A percentile compares a stretch with the other conserved stretches of the same genome.
Evolutionary conservation across 78 protist genomes (phyloP).

Genomic region (Bodo saltans): DNA sequence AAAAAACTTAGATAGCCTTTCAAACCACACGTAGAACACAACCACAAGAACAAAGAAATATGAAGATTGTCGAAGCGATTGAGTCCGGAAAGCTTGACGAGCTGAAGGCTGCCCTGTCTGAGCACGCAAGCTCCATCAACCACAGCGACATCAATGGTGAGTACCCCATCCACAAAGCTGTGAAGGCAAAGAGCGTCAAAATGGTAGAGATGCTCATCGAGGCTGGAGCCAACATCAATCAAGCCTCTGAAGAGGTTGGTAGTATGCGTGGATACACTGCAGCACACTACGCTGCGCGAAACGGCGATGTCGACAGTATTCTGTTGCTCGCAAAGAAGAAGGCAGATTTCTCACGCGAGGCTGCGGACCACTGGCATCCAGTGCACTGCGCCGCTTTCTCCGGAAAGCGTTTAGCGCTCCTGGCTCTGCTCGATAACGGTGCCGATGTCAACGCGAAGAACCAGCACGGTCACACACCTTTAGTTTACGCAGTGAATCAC

Average conservation of each 20-base stretch:
- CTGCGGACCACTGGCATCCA: slow-evolving; percentile 11
- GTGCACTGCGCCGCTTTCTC: slow-evolving; percentile 16
- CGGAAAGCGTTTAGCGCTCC: not conserved
- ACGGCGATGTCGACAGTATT: not conserved
- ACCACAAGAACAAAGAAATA: not conserved
- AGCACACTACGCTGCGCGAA: not conserved
- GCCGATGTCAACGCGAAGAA: slow-evolving; percentile 4
- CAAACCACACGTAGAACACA: not conserved
- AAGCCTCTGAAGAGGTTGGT: not conserved
- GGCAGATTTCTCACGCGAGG: not conserved
- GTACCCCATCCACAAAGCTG: slow-evolving; percentile 1
- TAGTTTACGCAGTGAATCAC: not conserved
- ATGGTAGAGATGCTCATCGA: not conserved
- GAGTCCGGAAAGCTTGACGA: not conserved
- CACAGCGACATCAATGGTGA: slow-evolving; percentile 10
- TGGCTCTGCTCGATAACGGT: not conserved
- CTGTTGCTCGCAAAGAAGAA: not conserved
- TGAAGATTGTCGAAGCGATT: not conserved
- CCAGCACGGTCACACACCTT: not conserved
- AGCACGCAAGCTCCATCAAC: not conserved
- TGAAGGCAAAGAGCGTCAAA: not conserved
- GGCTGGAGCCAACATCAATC: slow-evolving; percentile 4
- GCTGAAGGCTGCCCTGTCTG: not conserved
- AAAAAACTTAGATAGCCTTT: not conserved
- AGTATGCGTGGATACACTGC: slow-evolving; percentile 10